Base-by-base conservation (phyloP, 495 filamentous ascomycete species). In the Penicillium odoratum region DNA sequence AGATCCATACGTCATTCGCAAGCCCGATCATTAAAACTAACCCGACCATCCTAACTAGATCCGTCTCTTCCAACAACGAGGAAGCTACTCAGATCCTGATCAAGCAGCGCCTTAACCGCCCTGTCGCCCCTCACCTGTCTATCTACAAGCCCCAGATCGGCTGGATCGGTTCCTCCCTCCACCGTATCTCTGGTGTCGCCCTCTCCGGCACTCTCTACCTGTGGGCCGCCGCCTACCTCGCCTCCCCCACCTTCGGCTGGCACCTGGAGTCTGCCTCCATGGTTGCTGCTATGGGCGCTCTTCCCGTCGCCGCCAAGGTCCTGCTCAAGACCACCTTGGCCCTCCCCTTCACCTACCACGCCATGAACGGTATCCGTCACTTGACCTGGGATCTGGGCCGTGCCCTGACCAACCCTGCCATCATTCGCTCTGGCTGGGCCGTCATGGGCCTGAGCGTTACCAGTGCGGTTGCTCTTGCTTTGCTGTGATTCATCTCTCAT, bases 121-220 rank as follows among this genome's bases (percentile, higher is more conserved):
- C 94, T 63, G 82, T 95, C 58, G 80, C 91, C 38, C 94, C 94
- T 44, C 93, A 99, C 71, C 85, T 99, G 52, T 66, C 74, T 58
- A 93, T 96, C 83, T 99, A 98, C 84, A 80, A 84, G 62, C 88
- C 88, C 59, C 88, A 90, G 76, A 88, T 98, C 68, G 93, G 92
- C 53, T 97, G 89, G 89, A 86, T 88, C 69, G 74, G 78, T 44
- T 91, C 86, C 54, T 75, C 67, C 52, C 77, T 89, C 73, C 87
- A 91, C 81, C 91, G 94, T 65, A 82, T 98, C 78, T 92, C 90
- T 15, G 94, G 92, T 58, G 62, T 79, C 58, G 66, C 78, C 56
- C 77, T 97, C 62, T 87, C 85, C 64, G 88, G 88, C 55, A 76
- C 78, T 28, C 79, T 97, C 53, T 99, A 99, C 84, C 66, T 87